Conservation (phyloP, 2,329 filamentous ascomycete genomes). For the Aspergillus sergii region DNA sequence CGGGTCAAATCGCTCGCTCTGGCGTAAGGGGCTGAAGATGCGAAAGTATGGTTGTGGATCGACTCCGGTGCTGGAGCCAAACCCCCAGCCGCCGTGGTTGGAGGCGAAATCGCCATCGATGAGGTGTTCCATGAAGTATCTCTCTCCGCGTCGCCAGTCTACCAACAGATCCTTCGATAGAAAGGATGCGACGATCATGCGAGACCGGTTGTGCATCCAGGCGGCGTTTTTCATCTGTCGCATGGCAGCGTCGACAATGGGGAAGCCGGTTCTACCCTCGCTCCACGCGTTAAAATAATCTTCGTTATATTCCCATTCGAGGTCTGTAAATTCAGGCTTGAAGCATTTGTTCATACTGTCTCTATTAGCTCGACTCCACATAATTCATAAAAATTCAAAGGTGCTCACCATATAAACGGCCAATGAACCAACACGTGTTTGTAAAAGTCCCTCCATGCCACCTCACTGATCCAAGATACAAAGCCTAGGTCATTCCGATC, state of each 20-base stretch:
- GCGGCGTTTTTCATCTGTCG: conserved; percentile 69
- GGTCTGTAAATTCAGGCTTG: conserved; percentile 82
- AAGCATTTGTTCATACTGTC: conserved; percentile 71
- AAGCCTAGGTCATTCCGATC: conserved; percentile 69
- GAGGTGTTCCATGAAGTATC: conserved; percentile 78
- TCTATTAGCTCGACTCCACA: neutral
- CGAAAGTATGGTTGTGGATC: conserved; percentile 90
- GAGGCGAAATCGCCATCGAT: conserved; percentile 79
- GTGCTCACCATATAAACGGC: conserved; percentile 64
- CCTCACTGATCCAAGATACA: conserved; percentile 75
- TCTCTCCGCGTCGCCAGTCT: conserved; percentile 82
- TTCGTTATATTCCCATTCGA: conserved; percentile 77
- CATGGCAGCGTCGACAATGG: conserved; percentile 86
- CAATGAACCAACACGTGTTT: conserved; percentile 81
- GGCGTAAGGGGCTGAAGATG: conserved; percentile 82
- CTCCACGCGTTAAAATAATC: conserved; percentile 74
- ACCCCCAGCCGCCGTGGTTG: conserved; percentile 74
- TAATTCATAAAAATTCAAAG: no score
- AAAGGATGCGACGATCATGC: conserved; percentile 83
- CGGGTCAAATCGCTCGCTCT: conserved; percentile 83
- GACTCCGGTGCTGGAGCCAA: conserved; percentile 68
- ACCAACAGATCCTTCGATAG: conserved; percentile 77
- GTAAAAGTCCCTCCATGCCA: conserved; percentile 88
- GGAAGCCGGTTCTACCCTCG: conserved; percentile 73
- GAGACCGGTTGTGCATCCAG: conserved; percentile 83